Percentiles rank a stretch among this genome's conserved stretches.
Evolutionary conservation across 208 protist genomes (phyloP).

Genomic region (Acanthamoeba culbertsoni): DNA sequence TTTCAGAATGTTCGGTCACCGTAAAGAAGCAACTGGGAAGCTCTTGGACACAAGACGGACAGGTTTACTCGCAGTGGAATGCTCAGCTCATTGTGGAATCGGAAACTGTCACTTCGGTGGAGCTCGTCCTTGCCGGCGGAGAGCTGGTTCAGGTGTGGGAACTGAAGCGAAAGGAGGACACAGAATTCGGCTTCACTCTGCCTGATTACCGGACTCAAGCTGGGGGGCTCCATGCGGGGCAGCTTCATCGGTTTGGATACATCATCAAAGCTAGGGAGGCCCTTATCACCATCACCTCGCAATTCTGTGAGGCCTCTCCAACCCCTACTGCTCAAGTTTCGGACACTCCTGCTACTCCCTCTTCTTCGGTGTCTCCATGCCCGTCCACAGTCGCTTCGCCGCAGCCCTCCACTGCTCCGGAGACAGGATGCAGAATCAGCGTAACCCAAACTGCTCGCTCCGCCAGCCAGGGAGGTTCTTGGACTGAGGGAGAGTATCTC

Average conservation of each 20-base stretch:
- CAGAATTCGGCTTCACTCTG: neutral
- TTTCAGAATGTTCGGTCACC: neutral
- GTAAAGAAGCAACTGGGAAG: neutral
- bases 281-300: neutral
- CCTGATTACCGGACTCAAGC: neutral
- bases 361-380: neutral
- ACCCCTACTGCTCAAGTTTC: no score
- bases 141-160: neutral
- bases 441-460: neutral
- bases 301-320: neutral
- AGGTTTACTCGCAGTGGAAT: neutral
- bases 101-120: neutral
- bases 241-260: neutral
- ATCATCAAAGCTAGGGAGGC: neutral
- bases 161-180: neutral
- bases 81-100: neutral
- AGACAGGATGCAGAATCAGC: neutral
- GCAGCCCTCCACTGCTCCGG: neutral
- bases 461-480: neutral
- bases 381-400: neutral
- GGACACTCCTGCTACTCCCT: neutral
- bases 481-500: neutral
- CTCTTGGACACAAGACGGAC: neutral
- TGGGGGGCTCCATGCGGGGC: neutral
- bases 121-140: neutral